A percentile compares a stretch with the other conserved stretches of the same genome.
Evolutionary conservation across 1,284 basidiomycete species (phyloP).

Genomic region (Phellopilus nigrolimitatus): DNA sequence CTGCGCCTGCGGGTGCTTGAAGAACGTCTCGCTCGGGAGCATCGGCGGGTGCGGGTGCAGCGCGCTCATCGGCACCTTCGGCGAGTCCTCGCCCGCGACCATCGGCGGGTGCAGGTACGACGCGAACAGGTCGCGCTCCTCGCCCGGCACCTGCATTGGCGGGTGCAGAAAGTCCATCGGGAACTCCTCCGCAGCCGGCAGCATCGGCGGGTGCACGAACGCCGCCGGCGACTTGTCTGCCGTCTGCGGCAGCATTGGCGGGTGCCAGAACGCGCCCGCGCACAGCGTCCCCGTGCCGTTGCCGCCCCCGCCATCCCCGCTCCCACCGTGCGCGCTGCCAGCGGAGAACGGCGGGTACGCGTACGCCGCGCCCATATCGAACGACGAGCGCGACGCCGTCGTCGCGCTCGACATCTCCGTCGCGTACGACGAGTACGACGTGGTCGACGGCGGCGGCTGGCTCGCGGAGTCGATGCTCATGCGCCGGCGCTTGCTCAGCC

Average conservation of each 20-base stretch:
- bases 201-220: slow-evolving; percentile 57
- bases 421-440: slow-evolving; percentile 46
- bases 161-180: slow-evolving; percentile 51
- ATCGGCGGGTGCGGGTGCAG: slow-evolving; percentile 40
- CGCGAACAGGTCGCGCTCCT: slow-evolving; percentile 49
- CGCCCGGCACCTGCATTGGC: slow-evolving; percentile 33
- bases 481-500: slow-evolving; percentile 58
- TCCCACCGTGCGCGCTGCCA: too few species aligned
- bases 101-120: slow-evolving; percentile 57
- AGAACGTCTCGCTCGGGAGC: slow-evolving; percentile 31
- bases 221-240: slow-evolving; percentile 40
- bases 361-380: slow-evolving; percentile 44
- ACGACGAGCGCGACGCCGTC: slow-evolving; percentile 45
- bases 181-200: slow-evolving; percentile 38
- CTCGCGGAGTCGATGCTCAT: slow-evolving; percentile 70
- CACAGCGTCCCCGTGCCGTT: background rate
- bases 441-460: slow-evolving; percentile 57
- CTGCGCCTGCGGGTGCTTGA: slow-evolving; percentile 3
- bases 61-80: slow-evolving; percentile 30
- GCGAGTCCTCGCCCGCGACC: slow-evolving; percentile 33
- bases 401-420: slow-evolving; percentile 27
- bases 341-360: background rate
- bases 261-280: slow-evolving; percentile 53
- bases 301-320: too few species aligned
- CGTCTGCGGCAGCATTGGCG: slow-evolving; percentile 55